Conservation (phyloP, 2,329 filamentous ascomycete species). For the Aspergillus ustus region DNA sequence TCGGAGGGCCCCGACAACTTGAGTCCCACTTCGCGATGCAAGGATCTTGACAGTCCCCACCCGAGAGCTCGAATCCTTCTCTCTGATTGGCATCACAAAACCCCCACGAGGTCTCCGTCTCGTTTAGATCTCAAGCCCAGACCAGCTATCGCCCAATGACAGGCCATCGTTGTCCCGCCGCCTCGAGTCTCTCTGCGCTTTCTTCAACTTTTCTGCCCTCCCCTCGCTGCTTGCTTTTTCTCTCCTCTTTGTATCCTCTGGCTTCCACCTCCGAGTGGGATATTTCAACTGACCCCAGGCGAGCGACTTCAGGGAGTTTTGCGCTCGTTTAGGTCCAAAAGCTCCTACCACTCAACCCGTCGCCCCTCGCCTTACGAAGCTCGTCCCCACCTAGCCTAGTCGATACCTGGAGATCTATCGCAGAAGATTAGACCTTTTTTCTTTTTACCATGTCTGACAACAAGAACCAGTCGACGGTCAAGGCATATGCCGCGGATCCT, state of each 20-base stretch:
- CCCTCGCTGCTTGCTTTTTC: conserved; percentile 15
- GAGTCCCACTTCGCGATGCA: background rate
- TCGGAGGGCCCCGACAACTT: conserved; percentile 9
- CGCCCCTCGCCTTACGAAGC: background rate
- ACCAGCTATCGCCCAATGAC: conserved; percentile 7
- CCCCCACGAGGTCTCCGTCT: conserved; percentile 11
- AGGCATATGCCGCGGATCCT: conserved; percentile 23
- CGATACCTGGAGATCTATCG: background rate
- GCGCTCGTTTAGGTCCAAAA: conserved; percentile 57
- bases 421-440: background rate
- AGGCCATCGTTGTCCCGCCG: conserved; percentile 3
- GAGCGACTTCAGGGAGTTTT: conserved; percentile 64
- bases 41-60: conserved; percentile 5
- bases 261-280: conserved; percentile 1
- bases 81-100: background rate
- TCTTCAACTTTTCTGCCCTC: conserved; percentile 9
- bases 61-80: background rate
- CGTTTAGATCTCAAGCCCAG: conserved; percentile 14
- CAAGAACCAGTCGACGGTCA: conserved; percentile 31
- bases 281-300: conserved; percentile 29
- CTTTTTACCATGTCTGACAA: conserved; percentile 30
- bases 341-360: conserved; percentile 41
- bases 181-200: conserved; percentile 1
- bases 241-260: background rate
- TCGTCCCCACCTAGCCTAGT: background rate